These are phyloP conservation scores for Oldenlandia corymbosa DNA, from an alignment of 257 asterid genomes.

Conservation along the genomic window DNA sequence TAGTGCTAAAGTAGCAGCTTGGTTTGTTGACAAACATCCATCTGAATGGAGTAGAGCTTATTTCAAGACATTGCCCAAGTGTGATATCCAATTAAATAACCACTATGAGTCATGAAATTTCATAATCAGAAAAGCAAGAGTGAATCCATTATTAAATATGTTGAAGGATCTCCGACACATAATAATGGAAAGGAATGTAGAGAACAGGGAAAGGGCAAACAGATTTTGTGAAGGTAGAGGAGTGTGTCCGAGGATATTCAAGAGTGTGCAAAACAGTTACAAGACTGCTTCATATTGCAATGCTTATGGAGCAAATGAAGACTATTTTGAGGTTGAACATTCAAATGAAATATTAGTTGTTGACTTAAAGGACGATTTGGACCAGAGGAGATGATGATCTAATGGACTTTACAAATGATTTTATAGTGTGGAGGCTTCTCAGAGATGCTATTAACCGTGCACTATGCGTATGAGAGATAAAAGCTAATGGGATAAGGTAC, in stretches of 20 bases:
- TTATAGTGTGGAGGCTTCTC: no score
- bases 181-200: not conserved
- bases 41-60: not conserved
- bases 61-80: not conserved
- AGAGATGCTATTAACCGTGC: no score
- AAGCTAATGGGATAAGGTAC: no score
- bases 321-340: not conserved
- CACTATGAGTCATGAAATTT: not conserved
- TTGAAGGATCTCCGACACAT: not conserved
- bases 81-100: conserved; percentile 8
- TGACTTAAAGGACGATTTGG: not conserved
- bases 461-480: no score
- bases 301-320: not conserved
- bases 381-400: not conserved
- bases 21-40: not conserved
- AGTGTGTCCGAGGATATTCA: not conserved
- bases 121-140: not conserved
- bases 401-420: not conserved
- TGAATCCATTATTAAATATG: not conserved
- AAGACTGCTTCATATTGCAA: not conserved
- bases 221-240: not conserved
- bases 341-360: not conserved
- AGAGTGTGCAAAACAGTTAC: not conserved
- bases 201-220: not conserved
- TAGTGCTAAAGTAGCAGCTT: not conserved